Base-by-base conservation (phyloP, 805 yeast species). In the Hanseniaspora mollemarum region DNA sequence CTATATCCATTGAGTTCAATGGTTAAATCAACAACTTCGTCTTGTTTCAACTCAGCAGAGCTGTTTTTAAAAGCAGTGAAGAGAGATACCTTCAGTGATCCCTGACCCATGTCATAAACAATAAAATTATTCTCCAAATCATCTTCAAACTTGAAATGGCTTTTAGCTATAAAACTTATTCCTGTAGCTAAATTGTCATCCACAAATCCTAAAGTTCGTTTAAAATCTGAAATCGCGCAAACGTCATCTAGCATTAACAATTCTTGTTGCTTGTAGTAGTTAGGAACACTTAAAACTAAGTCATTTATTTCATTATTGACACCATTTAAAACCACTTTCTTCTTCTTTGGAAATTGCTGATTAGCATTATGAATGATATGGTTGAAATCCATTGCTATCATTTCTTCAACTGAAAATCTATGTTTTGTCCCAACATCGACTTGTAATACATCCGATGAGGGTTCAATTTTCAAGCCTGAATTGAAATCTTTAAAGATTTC, bases 161-260 rank as follows among this genome's bases (percentile, higher is more conserved):
- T 58, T 40, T 60, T 63, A n/a, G 60, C 54, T 1, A 86, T 85
- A 62, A 78, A 88, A 60, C 87, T 85, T 40, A 85, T 66, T 1
- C 94, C 95, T 15, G 86, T 87, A 2, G 97, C 92, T n/a, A 86
- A 67, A 15, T 96, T 96, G 63, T 90, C 96, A 60, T 84, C 88
- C 2, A 88, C 83, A 50, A 90, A 69, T 1, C 81, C 78, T 2
- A 62, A 50, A 53, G 80, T 73, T 13, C 80, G 76, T 41, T 75
- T 69, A 53, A 80, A 66, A 21, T 81, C 84, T 2, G 94, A 84
- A 46, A 83, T 71, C 44, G 72, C 75, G 32, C 81, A 83, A 3
- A 88, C 78, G 57, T 87, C 94, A 31, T 73, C 67, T 39, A 87
- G 64, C 0, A 95, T 85, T 37, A 68, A 68, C 59, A 95, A 77